These are phyloP conservation scores for Ophiocordyceps sinensis DNA, from an alignment of 2,329 filamentous ascomycete genomes.

Conservation along the genomic window DNA sequence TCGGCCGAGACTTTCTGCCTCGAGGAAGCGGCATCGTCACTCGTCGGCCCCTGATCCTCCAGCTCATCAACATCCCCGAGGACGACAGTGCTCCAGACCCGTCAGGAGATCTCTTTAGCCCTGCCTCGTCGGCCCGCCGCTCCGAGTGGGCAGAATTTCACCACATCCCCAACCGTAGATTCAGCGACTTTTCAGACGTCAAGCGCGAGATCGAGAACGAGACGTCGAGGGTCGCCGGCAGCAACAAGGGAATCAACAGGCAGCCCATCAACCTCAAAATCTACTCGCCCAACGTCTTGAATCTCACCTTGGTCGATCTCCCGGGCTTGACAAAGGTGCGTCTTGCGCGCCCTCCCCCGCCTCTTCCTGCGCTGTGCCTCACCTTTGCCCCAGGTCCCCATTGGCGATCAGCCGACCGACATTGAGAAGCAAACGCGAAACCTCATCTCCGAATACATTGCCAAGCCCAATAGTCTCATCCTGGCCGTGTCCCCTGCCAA, in stretches of 20 bases:
- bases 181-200: constrained; percentile 84
- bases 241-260: constrained; percentile 95
- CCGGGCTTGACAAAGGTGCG: constrained; percentile 85
- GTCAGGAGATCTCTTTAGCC: constrained; percentile 57
- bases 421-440: constrained; percentile 98
- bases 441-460: constrained; percentile 94
- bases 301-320: constrained; percentile 88
- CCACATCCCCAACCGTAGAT: constrained; percentile 77
- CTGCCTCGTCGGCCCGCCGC: constrained; percentile 53
- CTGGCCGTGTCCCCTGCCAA: constrained; percentile 94
- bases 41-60: constrained; percentile 81
- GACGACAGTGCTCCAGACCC: constrained; percentile 55
- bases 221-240: constrained; percentile 79
- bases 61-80: constrained; percentile 91
- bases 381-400: constrained; percentile 53
- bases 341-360: neutral
- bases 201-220: constrained; percentile 96
- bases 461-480: constrained; percentile 96
- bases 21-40: constrained; percentile 96
- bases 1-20: constrained; percentile 91
- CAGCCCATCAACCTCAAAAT: constrained; percentile 98
- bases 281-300: constrained; percentile 92
- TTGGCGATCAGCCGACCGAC: constrained; percentile 91
- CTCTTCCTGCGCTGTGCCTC: constrained; percentile 5
- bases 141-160: constrained; percentile 90